Evolutionary conservation across 768 basidiomycete species (phyloP).

Genomic region (Lactifluus subvellereus): DNA sequence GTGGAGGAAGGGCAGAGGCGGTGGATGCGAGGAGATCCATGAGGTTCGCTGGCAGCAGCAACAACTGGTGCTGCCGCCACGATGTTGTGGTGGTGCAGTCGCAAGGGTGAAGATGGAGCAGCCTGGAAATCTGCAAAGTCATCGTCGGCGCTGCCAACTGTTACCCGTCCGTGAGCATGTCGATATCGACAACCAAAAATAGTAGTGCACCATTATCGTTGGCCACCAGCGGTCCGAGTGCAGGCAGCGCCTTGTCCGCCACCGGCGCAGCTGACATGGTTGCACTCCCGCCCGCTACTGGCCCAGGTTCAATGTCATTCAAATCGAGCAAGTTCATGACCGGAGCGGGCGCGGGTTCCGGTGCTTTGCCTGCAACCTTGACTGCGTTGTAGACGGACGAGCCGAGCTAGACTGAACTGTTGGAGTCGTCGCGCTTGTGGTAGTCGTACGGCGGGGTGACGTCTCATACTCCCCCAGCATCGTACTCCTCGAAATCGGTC

Average conservation of each 20-base stretch:
- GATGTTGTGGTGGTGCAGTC: slow-evolving; percentile 37
- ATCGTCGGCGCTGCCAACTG: slow-evolving; percentile 46
- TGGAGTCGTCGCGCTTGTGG: slow-evolving; percentile 31
- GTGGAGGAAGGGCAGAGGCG: background rate
- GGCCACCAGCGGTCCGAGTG: slow-evolving; percentile 30
- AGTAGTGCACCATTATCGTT: slow-evolving; percentile 25
- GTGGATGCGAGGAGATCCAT: slow-evolving; percentile 13
- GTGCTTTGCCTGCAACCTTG: slow-evolving; percentile 31
- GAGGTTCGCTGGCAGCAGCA: slow-evolving; percentile 1
- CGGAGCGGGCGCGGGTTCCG: slow-evolving; percentile 37
- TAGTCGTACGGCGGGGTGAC: slow-evolving; percentile 37
- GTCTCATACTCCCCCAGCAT: slow-evolving; percentile 92
- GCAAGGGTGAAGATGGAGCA: slow-evolving; percentile 53
- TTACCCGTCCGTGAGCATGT: background rate
- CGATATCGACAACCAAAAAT: background rate
- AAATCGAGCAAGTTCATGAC: slow-evolving; percentile 73
- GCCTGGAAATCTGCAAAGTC: slow-evolving; percentile 86
- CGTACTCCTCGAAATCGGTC: slow-evolving; percentile 82
- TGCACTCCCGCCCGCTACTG: background rate
- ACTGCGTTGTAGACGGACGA: slow-evolving; percentile 27
- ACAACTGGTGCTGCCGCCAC: background rate
- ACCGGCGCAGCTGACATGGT: slow-evolving; percentile 28
- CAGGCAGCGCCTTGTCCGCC: slow-evolving; percentile 51
- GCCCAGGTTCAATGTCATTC: slow-evolving; percentile 56
- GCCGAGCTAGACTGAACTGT: slow-evolving; percentile 33